Evolutionary conservation across 2,329 filamentous ascomycete genomes (phyloP).

Genomic region (Aspergillus sp.): DNA sequence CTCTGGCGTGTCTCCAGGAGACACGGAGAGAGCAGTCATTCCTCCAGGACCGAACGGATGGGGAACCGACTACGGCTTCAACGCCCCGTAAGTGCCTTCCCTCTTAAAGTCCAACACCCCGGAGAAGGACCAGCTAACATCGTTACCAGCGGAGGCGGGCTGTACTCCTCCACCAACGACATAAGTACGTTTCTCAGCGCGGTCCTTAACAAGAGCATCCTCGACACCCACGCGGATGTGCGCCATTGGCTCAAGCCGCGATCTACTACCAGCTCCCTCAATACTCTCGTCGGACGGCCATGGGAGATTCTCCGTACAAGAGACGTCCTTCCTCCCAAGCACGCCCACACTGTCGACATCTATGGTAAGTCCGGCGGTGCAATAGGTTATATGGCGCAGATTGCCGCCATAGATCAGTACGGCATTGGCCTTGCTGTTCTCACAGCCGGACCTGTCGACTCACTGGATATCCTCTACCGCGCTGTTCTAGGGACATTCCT

Average conservation of each 20-base stretch:
- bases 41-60: slow-evolving; percentile 32
- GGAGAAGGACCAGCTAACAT: not conserved
- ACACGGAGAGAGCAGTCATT: slow-evolving; percentile 31
- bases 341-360: slow-evolving; percentile 34
- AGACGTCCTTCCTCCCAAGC: slow-evolving; percentile 21
- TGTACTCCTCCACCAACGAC: slow-evolving; percentile 37
- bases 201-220: slow-evolving; percentile 28
- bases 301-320: slow-evolving; percentile 39
- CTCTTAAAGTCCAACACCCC: not conserved
- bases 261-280: slow-evolving; percentile 29
- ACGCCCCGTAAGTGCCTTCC: slow-evolving; percentile 30
- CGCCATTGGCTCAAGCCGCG: slow-evolving; percentile 38
- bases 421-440: slow-evolving; percentile 33
- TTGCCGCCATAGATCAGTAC: slow-evolving; percentile 38
- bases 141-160: slow-evolving; percentile 31
- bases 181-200: slow-evolving; percentile 29
- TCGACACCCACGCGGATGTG: slow-evolving; percentile 24
- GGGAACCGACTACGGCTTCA: slow-evolving; percentile 36
- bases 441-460: slow-evolving; percentile 28
- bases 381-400: slow-evolving; percentile 35
- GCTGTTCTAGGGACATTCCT: slow-evolving; percentile 29
- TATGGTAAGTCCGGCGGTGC: slow-evolving; percentile 39
- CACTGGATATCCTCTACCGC: slow-evolving; percentile 29
- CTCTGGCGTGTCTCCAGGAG: slow-evolving; percentile 29
- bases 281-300: slow-evolving; percentile 36